These are phyloP conservation scores for Gossypium longicalyx DNA, from an alignment of 345 rosid genomes.

Conservation along the genomic window DNA sequence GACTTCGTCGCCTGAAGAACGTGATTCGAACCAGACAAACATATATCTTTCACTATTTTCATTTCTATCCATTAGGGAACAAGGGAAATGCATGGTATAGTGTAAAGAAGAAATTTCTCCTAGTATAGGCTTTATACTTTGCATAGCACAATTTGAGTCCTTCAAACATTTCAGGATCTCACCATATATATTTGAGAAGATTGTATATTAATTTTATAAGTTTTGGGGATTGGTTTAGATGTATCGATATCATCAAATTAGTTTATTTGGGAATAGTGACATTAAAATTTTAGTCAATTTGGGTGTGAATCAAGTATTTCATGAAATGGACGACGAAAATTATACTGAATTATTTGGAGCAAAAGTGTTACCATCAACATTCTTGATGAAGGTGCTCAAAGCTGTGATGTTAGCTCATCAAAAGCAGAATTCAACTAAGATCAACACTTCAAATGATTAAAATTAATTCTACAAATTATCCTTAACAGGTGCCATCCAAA, in stretches of 20 bases:
- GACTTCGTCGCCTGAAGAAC: conserved; percentile 73
- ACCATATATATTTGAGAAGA: conserved; percentile 43
- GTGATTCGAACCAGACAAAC: background rate
- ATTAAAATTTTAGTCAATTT: conserved; percentile 26
- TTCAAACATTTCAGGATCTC: conserved; percentile 57
- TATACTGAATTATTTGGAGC: background rate
- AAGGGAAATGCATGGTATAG: conserved; percentile 34
- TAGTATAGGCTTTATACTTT: conserved; percentile 67
- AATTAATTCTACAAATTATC: too few species aligned
- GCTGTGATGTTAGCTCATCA: background rate
- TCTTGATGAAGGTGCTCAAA: background rate
- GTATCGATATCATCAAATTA: conserved; percentile 37
- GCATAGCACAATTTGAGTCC: conserved; percentile 53
- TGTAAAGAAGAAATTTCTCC: conserved; percentile 37
- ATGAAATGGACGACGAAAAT: background rate
- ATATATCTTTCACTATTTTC: conserved; percentile 24
- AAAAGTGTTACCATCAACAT: background rate
- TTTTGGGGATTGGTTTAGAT: conserved; percentile 57
- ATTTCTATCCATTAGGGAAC: conserved; percentile 25
- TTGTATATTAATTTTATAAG: conserved; percentile 87
- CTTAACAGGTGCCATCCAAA: background rate
- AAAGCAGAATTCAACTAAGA: background rate
- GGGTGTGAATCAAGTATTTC: conserved; percentile 5
- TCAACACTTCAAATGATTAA: too few species aligned
- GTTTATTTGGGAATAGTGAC: conserved; percentile 36